phyloP scores from a whole-genome alignment of 176 grass and related monocot genomes.

The Chrysopogon serrulatus region DNA sequence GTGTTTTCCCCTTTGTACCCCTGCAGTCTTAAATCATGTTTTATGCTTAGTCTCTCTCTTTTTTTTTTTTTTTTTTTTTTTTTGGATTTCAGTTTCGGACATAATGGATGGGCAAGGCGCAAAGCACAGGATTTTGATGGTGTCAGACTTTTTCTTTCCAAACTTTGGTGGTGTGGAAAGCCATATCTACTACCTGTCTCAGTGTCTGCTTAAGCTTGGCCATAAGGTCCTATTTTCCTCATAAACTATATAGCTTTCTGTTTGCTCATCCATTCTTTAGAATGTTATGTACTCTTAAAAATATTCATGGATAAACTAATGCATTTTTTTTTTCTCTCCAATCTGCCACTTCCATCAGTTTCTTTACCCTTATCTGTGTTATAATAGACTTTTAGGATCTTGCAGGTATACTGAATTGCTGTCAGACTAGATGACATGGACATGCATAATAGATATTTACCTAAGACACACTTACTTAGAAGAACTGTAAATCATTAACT shows the following conservation, averaged over 20 bases:
- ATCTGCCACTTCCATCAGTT: neutral
- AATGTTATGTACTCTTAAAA: neutral
- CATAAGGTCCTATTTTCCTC: slow-evolving; percentile 57
- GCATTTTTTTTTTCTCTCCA: neutral
- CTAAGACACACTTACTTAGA: neutral
- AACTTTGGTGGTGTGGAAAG: slow-evolving; percentile 93
- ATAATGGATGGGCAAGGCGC: slow-evolving; percentile 38
- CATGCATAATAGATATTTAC: neutral
- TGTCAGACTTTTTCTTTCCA: slow-evolving; percentile 93
- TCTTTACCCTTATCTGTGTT: neutral
- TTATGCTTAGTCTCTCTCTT: neutral
- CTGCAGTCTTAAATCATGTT: neutral
- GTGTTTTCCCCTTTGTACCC: neutral
- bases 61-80: no score
- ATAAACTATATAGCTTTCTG: neutral
- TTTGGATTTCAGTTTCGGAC: slow-evolving; percentile 7
- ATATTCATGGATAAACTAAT: neutral
- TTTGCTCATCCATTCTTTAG: neutral
- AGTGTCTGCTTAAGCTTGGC: slow-evolving; percentile 88
- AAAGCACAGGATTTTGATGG: slow-evolving; percentile 76
- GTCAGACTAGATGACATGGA: neutral
- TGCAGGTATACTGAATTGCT: neutral
- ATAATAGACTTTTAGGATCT: neutral
- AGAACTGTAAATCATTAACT: neutral
- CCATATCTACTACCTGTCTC: slow-evolving; percentile 88